A percentile compares a stretch with the other conserved stretches of the same genome.
These are phyloP conservation scores for Hortiboletus flavorubellus DNA, from an alignment of 768 basidiomycete species.

Conservation along the genomic window DNA sequence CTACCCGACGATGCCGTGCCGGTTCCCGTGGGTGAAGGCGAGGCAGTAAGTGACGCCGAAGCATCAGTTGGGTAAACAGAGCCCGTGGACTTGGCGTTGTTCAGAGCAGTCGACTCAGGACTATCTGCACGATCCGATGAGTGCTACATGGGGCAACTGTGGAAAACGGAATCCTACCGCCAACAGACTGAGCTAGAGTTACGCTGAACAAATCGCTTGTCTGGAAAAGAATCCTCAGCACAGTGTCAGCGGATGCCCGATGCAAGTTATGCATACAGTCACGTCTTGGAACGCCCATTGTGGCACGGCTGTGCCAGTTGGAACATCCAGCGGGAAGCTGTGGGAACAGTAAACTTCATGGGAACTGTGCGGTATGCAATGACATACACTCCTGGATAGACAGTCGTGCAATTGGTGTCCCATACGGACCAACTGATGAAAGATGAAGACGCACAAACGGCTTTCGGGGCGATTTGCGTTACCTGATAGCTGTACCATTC, in stretches of 20 bases:
- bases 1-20: constrained; percentile 4
- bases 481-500: constrained; percentile 38
- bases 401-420: constrained; percentile 44
- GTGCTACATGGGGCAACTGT: background rate
- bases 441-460: background rate
- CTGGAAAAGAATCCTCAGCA: constrained; percentile 22
- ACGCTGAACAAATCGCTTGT: constrained; percentile 38
- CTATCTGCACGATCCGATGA: constrained; percentile 27
- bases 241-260: background rate
- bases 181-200: constrained; percentile 33
- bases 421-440: constrained; percentile 47
- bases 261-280: constrained; percentile 31
- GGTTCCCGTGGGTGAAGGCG: background rate
- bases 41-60: constrained; percentile 6
- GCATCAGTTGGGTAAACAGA: background rate
- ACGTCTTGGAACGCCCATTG: constrained; percentile 64
- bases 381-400: constrained; percentile 31
- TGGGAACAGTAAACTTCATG: background rate
- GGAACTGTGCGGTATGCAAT: background rate
- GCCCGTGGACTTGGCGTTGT: constrained; percentile 25
- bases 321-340: constrained; percentile 50
- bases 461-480: constrained; percentile 1
- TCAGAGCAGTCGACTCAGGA: constrained; percentile 43
- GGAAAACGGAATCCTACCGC: constrained; percentile 16
- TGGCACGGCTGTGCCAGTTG: constrained; percentile 48